A percentile compares a stretch with the other conserved stretches of the same genome.
Evolutionary conservation across 1,284 basidiomycete genomes (phyloP).

Genomic region (Coniferiporia weirii): DNA sequence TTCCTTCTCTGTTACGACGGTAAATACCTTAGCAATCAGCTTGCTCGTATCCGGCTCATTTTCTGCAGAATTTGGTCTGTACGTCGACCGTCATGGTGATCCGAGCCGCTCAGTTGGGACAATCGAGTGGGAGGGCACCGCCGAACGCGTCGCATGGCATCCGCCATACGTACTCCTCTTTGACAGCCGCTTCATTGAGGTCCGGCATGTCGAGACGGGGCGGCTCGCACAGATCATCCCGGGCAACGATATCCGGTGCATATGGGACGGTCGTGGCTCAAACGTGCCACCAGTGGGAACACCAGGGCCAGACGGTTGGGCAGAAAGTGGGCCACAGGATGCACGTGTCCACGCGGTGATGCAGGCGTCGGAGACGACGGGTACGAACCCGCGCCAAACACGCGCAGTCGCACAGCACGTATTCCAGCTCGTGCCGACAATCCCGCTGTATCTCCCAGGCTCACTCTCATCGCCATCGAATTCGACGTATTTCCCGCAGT

Average conservation of each 20-base stretch:
- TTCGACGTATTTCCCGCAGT: conserved; percentile 55
- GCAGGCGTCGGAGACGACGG: conserved; percentile 46
- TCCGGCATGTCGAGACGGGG: conserved; percentile 82
- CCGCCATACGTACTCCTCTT: conserved; percentile 88
- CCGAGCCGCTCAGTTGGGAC: conserved; percentile 68
- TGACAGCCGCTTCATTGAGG: conserved; percentile 89
- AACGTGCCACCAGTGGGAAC: conserved; percentile 33
- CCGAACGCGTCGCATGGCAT: conserved; percentile 83
- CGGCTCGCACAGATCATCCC: conserved; percentile 87
- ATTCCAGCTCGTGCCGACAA: conserved; percentile 77
- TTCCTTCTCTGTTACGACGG: conserved; percentile 93
- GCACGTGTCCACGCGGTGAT: conserved; percentile 72
- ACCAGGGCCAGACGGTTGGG: conserved; percentile 38
- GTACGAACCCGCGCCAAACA: conserved; percentile 28
- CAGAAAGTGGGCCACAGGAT: conserved; percentile 53
- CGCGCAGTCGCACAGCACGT: conserved; percentile 64
- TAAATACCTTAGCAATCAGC: conserved; percentile 30
- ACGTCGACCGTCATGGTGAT: conserved; percentile 84
- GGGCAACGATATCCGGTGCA: conserved; percentile 75
- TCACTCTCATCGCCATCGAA: conserved; percentile 60
- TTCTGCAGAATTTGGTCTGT: conserved; percentile 80
- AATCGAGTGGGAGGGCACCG: conserved; percentile 94
- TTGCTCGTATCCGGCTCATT: conserved; percentile 9
- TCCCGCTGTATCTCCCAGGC: conserved; percentile 60
- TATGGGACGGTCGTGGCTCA: conserved; percentile 79